Base-by-base conservation (phyloP, 1,284 basidiomycete genomes). In the Cutaneotrichosporon arboriforme region DNA sequence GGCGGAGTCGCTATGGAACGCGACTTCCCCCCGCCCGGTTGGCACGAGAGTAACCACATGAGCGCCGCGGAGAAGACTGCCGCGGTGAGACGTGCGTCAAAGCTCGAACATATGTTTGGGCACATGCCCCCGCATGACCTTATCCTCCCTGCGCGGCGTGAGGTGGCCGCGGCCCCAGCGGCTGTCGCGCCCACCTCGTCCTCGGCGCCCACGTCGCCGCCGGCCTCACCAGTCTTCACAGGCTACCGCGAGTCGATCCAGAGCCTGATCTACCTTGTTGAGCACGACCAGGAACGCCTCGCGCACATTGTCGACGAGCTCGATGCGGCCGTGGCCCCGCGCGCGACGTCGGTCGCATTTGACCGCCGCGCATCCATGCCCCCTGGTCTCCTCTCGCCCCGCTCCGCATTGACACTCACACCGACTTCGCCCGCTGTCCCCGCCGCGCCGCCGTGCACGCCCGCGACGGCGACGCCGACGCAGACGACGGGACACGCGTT, bases 51-150 rank as follows among this genome's bases (percentile, higher is more conserved):
- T 10, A 41, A 49, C 18, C 36, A 37, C 5, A 51, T 54, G 44
- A 52, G 51, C 9, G 52, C 49, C 21, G 53, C 49, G 35, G 64
- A 69, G 49, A 66, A 62, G 42, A 40, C 49, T 10, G 36, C 61
- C 2, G 64, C 60, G 14, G 52, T 61, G 14, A 58, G 52, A n/a
- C 60, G 60, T 20, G 66, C 61, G 1, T 55, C 60, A 17, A 69
- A 68, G 55, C 58, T 69, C 8, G 65, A 65, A 47, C 58, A 69
- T 49, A 59, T 67, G 22, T 63, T 70, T 22, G 68, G 68, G 12
- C 58, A 62, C 40, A 46, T 52, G 15, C 68, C 66, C 0, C 68
- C 68, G 3, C 45, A 51, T 12, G 51, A 49, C 12, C 53, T 67
- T 39, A 64, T 51, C 49, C 44, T 61, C n/a, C 44, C 56, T n/a